Base-by-base conservation (phyloP, 2,329 filamentous ascomycete species). In the Colletotrichum endophyticum region DNA sequence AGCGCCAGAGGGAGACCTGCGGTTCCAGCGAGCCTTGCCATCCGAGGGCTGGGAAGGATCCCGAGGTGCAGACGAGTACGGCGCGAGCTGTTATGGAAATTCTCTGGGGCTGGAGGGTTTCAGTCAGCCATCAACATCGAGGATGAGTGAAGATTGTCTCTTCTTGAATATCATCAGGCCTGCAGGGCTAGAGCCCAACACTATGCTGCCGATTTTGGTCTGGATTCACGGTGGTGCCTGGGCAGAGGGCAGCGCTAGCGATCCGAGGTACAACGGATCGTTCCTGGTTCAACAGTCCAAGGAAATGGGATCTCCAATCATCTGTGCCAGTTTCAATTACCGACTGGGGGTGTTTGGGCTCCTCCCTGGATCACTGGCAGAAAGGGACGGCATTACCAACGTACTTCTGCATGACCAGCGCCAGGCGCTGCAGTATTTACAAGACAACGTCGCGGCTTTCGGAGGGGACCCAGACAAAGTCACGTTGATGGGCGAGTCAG, bases 191-290 rank as follows among this genome's bases (percentile, higher is more conserved):
- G 78, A 75, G 32, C 68, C 75, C 12, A 12, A 12, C 11, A 15
- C 0, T 1, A 22, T 12, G 3, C 78, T 81, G 27, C 79, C 80
- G 2, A 79, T 81, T 16, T 68, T 79, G 22, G 77, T 82, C 49
- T 82, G 77, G 32, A 81, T 82, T 25, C 80, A 82, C 8, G 81
- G 87, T 57, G 88, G 88, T 62, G 86, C 86, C 19, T 88, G 78
- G 77, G 69, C 76, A 30, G 76, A 75, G 79, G 89, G 88, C 4
- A 86, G 86, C 9, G 73, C 85, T 80, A 36, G 79, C 78, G 87
- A 91, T 70, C 81, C 85, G 25, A 85, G 90, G 28, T 93, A 93
- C 82, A 93, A 93, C 79, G 85, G 92, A 74, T 90, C 89, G 16
- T 91, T 89, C 75, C 88, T 93, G 66, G 89, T 94, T 1, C 79